Percentiles rank a stretch among this genome's conserved stretches.
Evolutionary conservation across 352 stramenopile species (phyloP).

Genomic region (Aphanomyces stellatus): DNA sequence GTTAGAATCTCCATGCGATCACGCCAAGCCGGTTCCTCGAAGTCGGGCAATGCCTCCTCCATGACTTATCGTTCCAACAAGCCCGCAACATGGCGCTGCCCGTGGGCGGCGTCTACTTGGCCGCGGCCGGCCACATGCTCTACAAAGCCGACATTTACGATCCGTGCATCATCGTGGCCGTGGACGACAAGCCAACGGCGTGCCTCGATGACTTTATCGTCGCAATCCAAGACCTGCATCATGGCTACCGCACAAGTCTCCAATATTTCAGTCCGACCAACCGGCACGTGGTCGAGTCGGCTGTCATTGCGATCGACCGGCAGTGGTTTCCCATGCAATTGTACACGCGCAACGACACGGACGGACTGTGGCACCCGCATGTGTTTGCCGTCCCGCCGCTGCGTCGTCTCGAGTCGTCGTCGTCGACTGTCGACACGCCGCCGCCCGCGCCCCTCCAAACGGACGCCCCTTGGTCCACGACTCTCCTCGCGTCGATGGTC

Average conservation of each 20-base stretch:
- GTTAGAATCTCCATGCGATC: slow-evolving; percentile 70
- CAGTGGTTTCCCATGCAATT: slow-evolving; percentile 85
- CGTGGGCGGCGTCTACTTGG: slow-evolving; percentile 70
- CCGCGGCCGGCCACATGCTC: slow-evolving; percentile 86
- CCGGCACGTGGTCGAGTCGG: slow-evolving; percentile 67
- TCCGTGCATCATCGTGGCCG: slow-evolving; percentile 76
- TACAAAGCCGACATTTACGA: slow-evolving; percentile 76
- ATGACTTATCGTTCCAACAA: slow-evolving; percentile 85
- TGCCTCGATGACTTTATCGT: slow-evolving; percentile 74
- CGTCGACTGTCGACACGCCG: slow-evolving; percentile 29
- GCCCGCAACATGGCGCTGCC: slow-evolving; percentile 71
- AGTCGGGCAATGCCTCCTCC: slow-evolving; percentile 74
- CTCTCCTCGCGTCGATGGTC: slow-evolving; percentile 67
- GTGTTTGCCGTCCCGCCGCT: slow-evolving; percentile 24
- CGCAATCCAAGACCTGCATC: slow-evolving; percentile 56
- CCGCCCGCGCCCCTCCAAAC: slow-evolving; percentile 32
- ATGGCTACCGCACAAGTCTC: slow-evolving; percentile 70
- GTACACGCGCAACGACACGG: slow-evolving; percentile 56
- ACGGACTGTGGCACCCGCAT: slow-evolving; percentile 51
- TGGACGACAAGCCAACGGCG: slow-evolving; percentile 73
- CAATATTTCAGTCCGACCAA: slow-evolving; percentile 84
- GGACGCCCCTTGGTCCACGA: slow-evolving; percentile 39
- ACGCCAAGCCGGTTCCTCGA: slow-evolving; percentile 75
- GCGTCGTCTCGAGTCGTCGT: slow-evolving; percentile 35
- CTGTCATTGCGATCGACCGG: slow-evolving; percentile 84